These are phyloP conservation scores for Stephania cephalantha DNA, from an alignment of 164 flowering plant species.

Conservation along the genomic window DNA sequence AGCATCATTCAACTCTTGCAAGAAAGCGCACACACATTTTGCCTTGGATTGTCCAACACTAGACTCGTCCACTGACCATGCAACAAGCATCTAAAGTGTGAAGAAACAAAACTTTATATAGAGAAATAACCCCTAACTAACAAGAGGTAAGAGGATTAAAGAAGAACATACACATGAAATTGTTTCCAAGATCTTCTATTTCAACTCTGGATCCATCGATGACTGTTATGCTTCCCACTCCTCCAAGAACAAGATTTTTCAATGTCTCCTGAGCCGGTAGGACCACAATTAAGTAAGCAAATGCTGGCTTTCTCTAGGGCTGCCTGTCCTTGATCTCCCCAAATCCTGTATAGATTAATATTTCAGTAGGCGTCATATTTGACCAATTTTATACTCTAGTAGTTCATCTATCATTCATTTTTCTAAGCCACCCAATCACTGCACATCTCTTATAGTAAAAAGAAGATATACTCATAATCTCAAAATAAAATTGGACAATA, in stretches of 20 bases:
- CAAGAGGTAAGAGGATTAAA: not conserved
- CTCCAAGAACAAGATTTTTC: conserved; percentile 96
- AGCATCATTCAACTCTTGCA: conserved; percentile 94
- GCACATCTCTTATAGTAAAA: not conserved
- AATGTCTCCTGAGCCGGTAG: conserved; percentile 98
- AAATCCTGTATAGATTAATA: conserved; percentile 48
- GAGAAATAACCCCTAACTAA: not conserved
- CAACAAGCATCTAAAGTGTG: conserved; percentile 9
- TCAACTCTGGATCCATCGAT: conserved; percentile 90
- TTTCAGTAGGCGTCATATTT: not conserved
- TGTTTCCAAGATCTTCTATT: conserved; percentile 84
- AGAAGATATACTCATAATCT: not conserved
- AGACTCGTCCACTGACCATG: conserved; percentile 64
- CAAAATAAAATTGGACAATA: not conserved
- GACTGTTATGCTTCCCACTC: conserved; percentile 87
- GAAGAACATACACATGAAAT: conserved; percentile 64
- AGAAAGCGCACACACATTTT: conserved; percentile 81
- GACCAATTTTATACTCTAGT: not conserved
- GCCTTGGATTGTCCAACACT: conserved; percentile 89
- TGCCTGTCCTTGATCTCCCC: conserved; percentile 98
- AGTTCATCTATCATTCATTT: not conserved
- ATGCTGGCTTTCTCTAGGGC: conserved; percentile 87
- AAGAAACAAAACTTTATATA: not conserved
- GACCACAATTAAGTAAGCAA: conserved; percentile 93
- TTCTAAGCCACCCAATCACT: not conserved